A percentile compares a stretch with the other conserved stretches of the same genome.
These are phyloP conservation scores for Mycena galericulata DNA, from an alignment of 768 basidiomycete genomes.

Conservation along the genomic window DNA sequence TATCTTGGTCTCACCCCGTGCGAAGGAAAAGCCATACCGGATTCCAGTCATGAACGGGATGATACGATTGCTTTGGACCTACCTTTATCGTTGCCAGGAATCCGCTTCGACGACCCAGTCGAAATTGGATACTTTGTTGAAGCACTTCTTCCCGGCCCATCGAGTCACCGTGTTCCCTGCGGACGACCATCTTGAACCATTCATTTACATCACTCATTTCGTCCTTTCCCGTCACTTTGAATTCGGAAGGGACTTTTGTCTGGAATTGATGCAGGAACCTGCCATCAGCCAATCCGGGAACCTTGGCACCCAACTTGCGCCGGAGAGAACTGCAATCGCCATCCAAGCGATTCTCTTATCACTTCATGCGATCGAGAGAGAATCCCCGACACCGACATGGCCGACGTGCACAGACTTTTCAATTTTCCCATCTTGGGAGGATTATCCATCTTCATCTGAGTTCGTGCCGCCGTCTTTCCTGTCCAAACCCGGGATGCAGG, in stretches of 20 bases:
- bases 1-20: constrained; percentile 21
- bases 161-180: constrained; percentile 68
- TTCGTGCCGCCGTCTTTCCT: constrained; percentile 66
- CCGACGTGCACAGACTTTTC: constrained; percentile 81
- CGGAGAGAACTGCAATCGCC: constrained; percentile 81
- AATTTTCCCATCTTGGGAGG: constrained; percentile 62
- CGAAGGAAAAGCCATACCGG: constrained; percentile 83
- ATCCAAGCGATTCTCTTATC: constrained; percentile 84
- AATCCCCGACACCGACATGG: constrained; percentile 79
- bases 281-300: constrained; percentile 57
- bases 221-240: constrained; percentile 87
- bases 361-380: constrained; percentile 77
- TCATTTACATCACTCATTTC: constrained; percentile 85
- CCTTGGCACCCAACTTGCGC: constrained; percentile 61
- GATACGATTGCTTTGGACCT: constrained; percentile 90
- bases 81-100: constrained; percentile 94
- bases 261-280: constrained; percentile 84
- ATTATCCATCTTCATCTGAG: constrained; percentile 79
- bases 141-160: constrained; percentile 83
- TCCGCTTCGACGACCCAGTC: constrained; percentile 82
- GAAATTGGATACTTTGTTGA: constrained; percentile 80
- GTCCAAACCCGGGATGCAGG: constrained; percentile 75
- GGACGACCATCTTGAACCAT: constrained; percentile 83
- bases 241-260: constrained; percentile 83
- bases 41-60: constrained; percentile 83